phyloP scores from a whole-genome alignment of 345 rosid species.

The Gossypium anomalum region DNA sequence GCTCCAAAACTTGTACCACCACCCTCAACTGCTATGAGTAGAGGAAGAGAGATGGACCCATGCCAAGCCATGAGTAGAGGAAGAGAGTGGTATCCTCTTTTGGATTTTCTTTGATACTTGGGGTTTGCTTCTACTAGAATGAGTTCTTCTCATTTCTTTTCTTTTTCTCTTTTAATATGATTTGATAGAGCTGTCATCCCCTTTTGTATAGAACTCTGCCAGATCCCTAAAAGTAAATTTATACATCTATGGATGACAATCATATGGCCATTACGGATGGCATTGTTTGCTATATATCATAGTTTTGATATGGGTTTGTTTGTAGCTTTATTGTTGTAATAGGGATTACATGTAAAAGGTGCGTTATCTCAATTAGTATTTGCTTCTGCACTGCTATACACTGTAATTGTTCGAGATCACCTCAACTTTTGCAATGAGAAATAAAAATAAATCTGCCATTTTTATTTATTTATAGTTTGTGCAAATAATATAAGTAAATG shows the following conservation, averaged over 20 bases:
- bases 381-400: not conserved
- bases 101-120: slow-evolving; percentile 60
- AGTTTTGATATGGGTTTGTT: not conserved
- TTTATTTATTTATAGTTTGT: no score
- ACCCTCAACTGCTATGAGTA: slow-evolving; percentile 66
- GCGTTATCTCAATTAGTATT: not conserved
- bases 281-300: slow-evolving; percentile 10
- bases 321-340: not conserved
- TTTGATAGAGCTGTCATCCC: slow-evolving; percentile 5
- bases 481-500: no score
- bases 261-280: slow-evolving; percentile 2
- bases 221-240: not conserved
- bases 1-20: slow-evolving; percentile 92
- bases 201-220: slow-evolving; percentile 18
- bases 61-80: slow-evolving; percentile 69
- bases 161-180: not conserved
- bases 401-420: not conserved
- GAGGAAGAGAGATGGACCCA: slow-evolving; percentile 68
- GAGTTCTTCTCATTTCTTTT: not conserved
- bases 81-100: slow-evolving; percentile 50
- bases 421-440: not conserved
- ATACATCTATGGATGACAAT: not conserved
- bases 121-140: not conserved
- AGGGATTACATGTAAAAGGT: not conserved
- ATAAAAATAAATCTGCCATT: not conserved